Conservation (phyloP, 805 yeast species). For the Teunomyces tritomae region DNA sequence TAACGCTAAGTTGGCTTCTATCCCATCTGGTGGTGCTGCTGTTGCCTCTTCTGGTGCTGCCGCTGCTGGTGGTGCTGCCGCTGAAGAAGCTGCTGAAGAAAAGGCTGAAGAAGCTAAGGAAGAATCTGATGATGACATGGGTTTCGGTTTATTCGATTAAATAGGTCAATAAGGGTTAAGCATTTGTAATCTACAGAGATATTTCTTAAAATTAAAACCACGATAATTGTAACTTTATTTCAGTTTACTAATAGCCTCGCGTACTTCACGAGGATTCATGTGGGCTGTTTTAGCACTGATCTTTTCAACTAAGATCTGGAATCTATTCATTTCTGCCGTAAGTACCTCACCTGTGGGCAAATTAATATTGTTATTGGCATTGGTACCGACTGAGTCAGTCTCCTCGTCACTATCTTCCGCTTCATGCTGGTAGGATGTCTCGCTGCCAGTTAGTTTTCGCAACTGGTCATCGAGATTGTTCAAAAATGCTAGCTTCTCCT, state of each 20-base stretch:
- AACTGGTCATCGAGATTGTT: constrained; percentile 10
- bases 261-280: constrained; percentile 1
- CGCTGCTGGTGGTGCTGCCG: constrained; percentile 68
- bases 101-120: constrained; percentile 67
- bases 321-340: constrained; percentile 22
- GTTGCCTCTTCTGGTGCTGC: constrained; percentile 71
- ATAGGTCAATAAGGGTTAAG: constrained; percentile 3
- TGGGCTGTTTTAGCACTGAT: constrained; percentile 11
- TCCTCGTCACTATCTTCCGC: constrained; percentile 22
- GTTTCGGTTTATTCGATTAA: constrained; percentile 98
- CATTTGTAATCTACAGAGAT: constrained; percentile 1
- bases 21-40: constrained; percentile 98
- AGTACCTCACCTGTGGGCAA: constrained; percentile 5
- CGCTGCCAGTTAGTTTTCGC: constrained; percentile 1
- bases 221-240: not conserved
- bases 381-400: constrained; percentile 1
- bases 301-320: constrained; percentile 27
- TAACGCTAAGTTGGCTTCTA: constrained; percentile 92
- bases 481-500: constrained; percentile 30
- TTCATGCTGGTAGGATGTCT: constrained; percentile 1
- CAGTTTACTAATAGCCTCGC: constrained; percentile 1
- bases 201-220: not conserved
- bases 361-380: not conserved
- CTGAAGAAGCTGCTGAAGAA: constrained; percentile 69
- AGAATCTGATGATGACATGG: constrained; percentile 74